Percentiles rank a stretch among this genome's conserved stretches.
These are phyloP conservation scores for Apiosordaria backusii DNA, from an alignment of 495 filamentous ascomycete genomes.

Conservation along the genomic window DNA sequence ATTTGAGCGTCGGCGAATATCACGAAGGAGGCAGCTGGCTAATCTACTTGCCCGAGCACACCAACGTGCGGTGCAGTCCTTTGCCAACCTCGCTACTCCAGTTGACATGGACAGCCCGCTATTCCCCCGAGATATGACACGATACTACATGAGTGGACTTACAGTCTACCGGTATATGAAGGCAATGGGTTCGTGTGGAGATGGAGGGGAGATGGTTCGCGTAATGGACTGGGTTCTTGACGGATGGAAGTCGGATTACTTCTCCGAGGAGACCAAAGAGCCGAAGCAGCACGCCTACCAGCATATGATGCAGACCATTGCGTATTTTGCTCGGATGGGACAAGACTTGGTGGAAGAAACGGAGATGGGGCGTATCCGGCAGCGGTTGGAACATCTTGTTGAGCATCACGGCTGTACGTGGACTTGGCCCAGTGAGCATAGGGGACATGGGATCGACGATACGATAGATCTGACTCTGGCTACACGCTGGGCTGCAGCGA, in stretches of 20 bases:
- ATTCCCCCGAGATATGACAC: conserved; percentile 8
- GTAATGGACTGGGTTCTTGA: conserved; percentile 41
- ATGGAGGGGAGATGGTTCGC: conserved; percentile 33
- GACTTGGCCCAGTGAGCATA: conserved; percentile 16
- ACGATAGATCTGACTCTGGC: conserved; percentile 13
- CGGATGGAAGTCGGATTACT: conserved; percentile 27
- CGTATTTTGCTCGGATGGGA: conserved; percentile 34
- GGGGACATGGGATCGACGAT: neutral
- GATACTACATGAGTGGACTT: conserved; percentile 27
- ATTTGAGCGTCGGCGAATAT: neutral
- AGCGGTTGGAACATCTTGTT: conserved; percentile 23
- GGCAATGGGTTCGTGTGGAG: conserved; percentile 35
- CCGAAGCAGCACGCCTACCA: conserved; percentile 26
- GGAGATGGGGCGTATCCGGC: conserved; percentile 24
- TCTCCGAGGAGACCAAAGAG: conserved; percentile 35
- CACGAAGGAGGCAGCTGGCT: conserved; percentile 11
- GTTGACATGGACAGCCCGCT: neutral
- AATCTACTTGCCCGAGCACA: conserved; percentile 1
- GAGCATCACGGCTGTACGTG: conserved; percentile 23
- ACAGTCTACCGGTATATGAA: conserved; percentile 39
- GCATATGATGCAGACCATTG: conserved; percentile 31
- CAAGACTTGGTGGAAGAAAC: conserved; percentile 21
- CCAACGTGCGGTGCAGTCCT: neutral
- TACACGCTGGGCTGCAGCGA: conserved; percentile 7
- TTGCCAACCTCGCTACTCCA: neutral